Evolutionary conservation across 2,329 filamentous ascomycete species (phyloP), one percentile per base, ranked within the genome.

Genomic region (Acrocalymma vagum): DNA sequence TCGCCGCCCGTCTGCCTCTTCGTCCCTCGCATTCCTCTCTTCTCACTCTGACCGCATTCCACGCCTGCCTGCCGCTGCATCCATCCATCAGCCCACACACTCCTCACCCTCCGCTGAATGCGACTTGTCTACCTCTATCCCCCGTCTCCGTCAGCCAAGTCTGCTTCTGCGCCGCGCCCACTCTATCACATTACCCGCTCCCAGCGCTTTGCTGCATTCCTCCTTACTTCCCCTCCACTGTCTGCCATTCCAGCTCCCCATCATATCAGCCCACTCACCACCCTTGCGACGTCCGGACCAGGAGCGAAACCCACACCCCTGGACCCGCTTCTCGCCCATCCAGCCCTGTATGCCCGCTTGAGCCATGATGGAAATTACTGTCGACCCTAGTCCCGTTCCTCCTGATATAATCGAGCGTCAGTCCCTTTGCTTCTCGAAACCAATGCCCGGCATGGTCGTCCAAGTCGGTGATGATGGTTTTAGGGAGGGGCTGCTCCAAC

Each of bases 381-480:
- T 48, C 39, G 46, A 48, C 32, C 42, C 51, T 22, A 61, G 56
- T 45, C 48, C 48, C 35, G 58, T 63, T 24, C 66, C 69, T 37
- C 68, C 67, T 31, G 67, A 71, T 51, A 63, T 70, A 62, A 53
- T 70, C 56, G 70, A 71, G 45, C 70, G 73, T 33, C 60, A 70
- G 44, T 69, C 74, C 5, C 54, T 77, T 38, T 76, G 73, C 46
- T 58, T 76, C 39, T 65, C 73, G 11, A 60, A 60, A 25, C 56
- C 71, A 17, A 50, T 62, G 38, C 70, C 73, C 29, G 74, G 72
- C 36, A 57, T 72, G 43, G 69, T 76, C 23, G 59, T 72, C 16
- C 75, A 78, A 45, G 56, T 65, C 38, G 74, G 72, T 29, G 69
- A 77, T 16, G 41, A 60, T 3, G 70, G 70, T 25, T 79, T 78